Conservation (phyloP, 805 yeast genomes). For the Priceomyces medius region DNA sequence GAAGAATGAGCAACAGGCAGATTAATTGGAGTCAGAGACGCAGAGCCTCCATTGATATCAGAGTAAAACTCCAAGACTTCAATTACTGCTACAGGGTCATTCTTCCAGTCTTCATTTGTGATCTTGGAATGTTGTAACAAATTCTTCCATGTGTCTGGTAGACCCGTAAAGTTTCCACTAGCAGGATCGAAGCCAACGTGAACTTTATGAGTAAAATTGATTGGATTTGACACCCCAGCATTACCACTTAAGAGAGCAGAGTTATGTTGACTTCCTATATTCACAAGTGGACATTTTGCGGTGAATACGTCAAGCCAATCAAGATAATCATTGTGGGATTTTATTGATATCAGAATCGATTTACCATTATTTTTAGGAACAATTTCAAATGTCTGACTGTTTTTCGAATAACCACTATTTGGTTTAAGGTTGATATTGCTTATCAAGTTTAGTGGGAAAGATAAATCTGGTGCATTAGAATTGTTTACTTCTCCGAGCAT, state of each 20-base stretch:
- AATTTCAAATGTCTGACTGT: conserved; percentile 71
- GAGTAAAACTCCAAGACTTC: conserved; percentile 58
- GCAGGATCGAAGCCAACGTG: conserved; percentile 86
- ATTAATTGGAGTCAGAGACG: conserved; percentile 26
- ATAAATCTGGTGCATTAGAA: conserved; percentile 28
- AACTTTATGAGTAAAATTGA: conserved; percentile 91
- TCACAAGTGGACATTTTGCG: conserved; percentile 67
- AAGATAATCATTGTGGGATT: conserved; percentile 74
- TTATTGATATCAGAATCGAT: conserved; percentile 71
- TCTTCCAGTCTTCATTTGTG: conserved; percentile 61
- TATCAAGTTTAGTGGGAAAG: conserved; percentile 39
- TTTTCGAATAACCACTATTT: conserved; percentile 35
- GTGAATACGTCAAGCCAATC: conserved; percentile 90
- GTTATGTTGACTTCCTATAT: conserved; percentile 26
- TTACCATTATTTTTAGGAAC: conserved; percentile 53
- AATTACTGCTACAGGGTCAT: conserved; percentile 63
- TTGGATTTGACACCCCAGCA: conserved; percentile 79
- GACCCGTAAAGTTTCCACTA: conserved; percentile 55
- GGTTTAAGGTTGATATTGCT: conserved; percentile 60
- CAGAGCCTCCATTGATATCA: conserved; percentile 44
- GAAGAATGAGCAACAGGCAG: conserved; percentile 23
- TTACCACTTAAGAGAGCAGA: conserved; percentile 21
- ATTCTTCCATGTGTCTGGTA: conserved; percentile 58
- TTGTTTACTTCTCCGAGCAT: conserved; percentile 27
- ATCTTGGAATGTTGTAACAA: conserved; percentile 57